Evolutionary conservation across 2,329 filamentous ascomycete genomes (phyloP), one percentile per base, ranked within the genome.

Genomic region (Phaeomoniella chlamydospora): DNA sequence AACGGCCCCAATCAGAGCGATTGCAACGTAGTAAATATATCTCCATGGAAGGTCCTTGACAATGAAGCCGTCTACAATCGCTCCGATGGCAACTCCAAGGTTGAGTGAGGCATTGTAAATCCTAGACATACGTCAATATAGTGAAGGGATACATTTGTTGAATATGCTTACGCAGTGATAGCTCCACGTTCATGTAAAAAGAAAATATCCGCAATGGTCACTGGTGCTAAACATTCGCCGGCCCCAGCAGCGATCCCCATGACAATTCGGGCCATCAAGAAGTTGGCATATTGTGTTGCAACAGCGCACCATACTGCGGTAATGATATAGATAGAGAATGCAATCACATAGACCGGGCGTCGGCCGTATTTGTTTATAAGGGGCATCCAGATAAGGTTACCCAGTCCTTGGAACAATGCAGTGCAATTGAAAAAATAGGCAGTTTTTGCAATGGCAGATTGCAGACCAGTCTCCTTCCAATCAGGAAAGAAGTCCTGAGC

Each of bases 121-220:
- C n/a, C n/a, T n/a, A n/a, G n/a, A n/a, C n/a, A n/a, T n/a, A n/a
- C n/a, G n/a, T n/a, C n/a, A n/a, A n/a, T n/a, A n/a, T n/a, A n/a
- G n/a, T n/a, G n/a, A n/a, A n/a, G n/a, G n/a, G n/a, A n/a, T n/a
- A n/a, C n/a, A n/a, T n/a, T n/a, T n/a, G n/a, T n/a, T n/a, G n/a
- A n/a, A n/a, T n/a, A n/a, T n/a, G n/a, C n/a, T n/a, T n/a, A 62
- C 43, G 65, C 61, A 64, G 70, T 72, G 29, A 68, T 53, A 2
- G 57, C 51, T 1, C 67, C 68, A 35, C 70, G 56, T 45, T 74
- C 65, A 40, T 74, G 69, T 12, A 74, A 51, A 46, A 71, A 74
- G 51, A 72, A 74, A 17, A 72, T 50, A 41, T 74, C 70, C 3
- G 67, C 55, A 33, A 72, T 68, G 1, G 66, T 69, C 5, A 68